Conservation (phyloP, 2,329 filamentous ascomycete species). For the Colletotrichum scovillei region DNA sequence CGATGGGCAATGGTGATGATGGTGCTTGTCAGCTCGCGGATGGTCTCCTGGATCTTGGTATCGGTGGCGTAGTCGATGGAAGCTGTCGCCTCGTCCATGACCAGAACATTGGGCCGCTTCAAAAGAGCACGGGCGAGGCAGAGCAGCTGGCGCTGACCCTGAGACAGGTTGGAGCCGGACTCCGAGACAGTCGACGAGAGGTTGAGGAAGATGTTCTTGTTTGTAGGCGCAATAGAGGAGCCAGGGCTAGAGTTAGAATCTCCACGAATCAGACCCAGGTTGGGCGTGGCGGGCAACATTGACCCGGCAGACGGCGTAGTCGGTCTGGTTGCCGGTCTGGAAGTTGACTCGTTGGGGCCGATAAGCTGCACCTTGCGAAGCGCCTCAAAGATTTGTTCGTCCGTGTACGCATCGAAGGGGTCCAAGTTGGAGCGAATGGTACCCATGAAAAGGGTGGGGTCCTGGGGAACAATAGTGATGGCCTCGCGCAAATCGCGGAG, state of each 20-base stretch:
- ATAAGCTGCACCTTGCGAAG: constrained; percentile 92
- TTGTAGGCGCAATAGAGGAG: constrained; percentile 63
- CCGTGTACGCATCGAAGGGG: constrained; percentile 88
- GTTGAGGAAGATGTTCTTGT: constrained; percentile 95
- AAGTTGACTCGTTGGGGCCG: constrained; percentile 63
- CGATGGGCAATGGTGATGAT: constrained; percentile 97
- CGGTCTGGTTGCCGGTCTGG: constrained; percentile 35
- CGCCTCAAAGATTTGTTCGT: constrained; percentile 89
- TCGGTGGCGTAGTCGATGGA: constrained; percentile 98
- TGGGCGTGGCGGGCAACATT: constrained; percentile 33
- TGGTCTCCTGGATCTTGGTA: constrained; percentile 94
- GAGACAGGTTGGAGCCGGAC: constrained; percentile 93
- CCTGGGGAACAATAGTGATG: constrained; percentile 97
- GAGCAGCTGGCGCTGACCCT: constrained; percentile 93
- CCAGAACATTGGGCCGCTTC: constrained; percentile 90
- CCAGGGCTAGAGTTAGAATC: constrained; percentile 25
- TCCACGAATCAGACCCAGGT: constrained; percentile 19
- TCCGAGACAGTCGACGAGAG: constrained; percentile 86
- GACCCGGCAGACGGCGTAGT: constrained; percentile 40
- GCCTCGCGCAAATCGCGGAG: constrained; percentile 92
- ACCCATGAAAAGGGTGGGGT: constrained; percentile 93
- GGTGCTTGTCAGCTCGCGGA: constrained; percentile 91
- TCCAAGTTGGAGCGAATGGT: constrained; percentile 94
- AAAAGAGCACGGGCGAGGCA: constrained; percentile 94
- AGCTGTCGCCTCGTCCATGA: constrained; percentile 99